Conservation (phyloP, 1,139 yeast genomes). For the Pneumocystis carinii region DNA sequence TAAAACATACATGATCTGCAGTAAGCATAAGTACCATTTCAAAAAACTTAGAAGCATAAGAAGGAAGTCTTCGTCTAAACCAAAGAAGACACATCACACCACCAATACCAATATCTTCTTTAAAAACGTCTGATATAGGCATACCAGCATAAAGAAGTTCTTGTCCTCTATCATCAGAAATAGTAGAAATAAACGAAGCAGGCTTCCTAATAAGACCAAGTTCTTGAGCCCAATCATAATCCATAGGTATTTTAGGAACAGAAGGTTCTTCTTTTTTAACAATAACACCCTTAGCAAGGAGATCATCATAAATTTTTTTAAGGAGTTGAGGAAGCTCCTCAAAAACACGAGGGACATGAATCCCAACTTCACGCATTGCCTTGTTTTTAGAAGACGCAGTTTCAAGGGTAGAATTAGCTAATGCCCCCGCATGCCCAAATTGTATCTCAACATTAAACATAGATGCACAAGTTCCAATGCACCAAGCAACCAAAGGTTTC, state of each 20-base stretch:
- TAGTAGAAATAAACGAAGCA: conserved; percentile 34
- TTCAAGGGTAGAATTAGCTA: conserved; percentile 34
- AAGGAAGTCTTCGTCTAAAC: conserved; percentile 33
- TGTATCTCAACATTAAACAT: conserved; percentile 37
- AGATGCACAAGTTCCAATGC: conserved; percentile 35
- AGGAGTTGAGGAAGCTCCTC: conserved; percentile 33
- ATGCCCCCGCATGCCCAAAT: conserved; percentile 36
- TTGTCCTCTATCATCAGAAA: conserved; percentile 35
- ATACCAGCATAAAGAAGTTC: conserved; percentile 34
- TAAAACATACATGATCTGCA: conserved; percentile 26
- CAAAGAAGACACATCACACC: conserved; percentile 35
- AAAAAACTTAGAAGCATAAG: conserved; percentile 32
- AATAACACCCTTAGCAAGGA: conserved; percentile 28
- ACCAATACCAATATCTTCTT: conserved; percentile 35
- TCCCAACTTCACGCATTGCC: conserved; percentile 35
- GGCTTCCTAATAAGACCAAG: conserved; percentile 35
- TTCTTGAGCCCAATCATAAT: conserved; percentile 36
- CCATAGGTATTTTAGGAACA: conserved; percentile 35
- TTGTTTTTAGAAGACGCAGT: conserved; percentile 32
- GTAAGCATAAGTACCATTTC: conserved; percentile 37
- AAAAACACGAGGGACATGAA: conserved; percentile 32
- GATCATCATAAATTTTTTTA: conserved; percentile 25
- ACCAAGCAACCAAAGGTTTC: conserved; percentile 37
- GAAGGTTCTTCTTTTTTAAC: conserved; percentile 30
- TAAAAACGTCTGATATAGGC: conserved; percentile 34